Evolutionary conservation across 208 protist species (phyloP), one percentile per base, ranked within the genome.

Genomic region (Wallacemonas rigidus): DNA sequence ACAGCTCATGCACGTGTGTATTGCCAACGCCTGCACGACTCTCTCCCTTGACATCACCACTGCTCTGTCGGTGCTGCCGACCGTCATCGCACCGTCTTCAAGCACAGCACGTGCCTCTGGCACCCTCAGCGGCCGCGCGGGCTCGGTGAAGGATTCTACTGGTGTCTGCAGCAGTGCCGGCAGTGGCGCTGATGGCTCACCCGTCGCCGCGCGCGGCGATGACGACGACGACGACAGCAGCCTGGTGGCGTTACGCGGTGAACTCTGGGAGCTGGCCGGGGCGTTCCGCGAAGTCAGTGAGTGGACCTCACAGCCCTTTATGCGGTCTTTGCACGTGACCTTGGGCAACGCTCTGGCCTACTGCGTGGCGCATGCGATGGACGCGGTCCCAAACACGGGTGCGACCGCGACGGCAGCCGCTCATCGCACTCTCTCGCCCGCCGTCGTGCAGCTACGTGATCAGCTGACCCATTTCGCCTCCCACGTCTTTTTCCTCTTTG

Each of bases 1-100:
- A n/a, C 91, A 96, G 76, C 61, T 94, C 60, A 58, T 94, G 60
- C 87, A 93, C 44, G 72, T 96, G 35, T 94, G 81, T 67, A 70
- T 96, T 35, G 84, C 85, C 8, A 96, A 94, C 67, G 80, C 80
- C 61, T 89, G 83, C 74, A 89, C 87, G 8, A 63, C 70, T 1
- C 74, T 96, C 35, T 72, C 67, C n/a, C 71, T 78, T 54, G 89
- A 94, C 63, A 77, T 93, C 47, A 69, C 69, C 3, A 81, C 64
- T 11, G 58, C 89, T 39, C 69, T 92, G 8, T 67, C 83, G n/a
- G 67, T 79, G 40, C 63, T 93, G 40, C 84, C 88, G 40, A 72
- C 85, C 44, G 71, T 65, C 5, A 11, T 54, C 8, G 44, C 17
- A 7, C 6, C 14, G 6, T 26, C 26, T 26, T 26, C 26, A 26